phyloP scores from a whole-genome alignment of 1,284 basidiomycete species.

The Stygiomarasmius scandens region DNA sequence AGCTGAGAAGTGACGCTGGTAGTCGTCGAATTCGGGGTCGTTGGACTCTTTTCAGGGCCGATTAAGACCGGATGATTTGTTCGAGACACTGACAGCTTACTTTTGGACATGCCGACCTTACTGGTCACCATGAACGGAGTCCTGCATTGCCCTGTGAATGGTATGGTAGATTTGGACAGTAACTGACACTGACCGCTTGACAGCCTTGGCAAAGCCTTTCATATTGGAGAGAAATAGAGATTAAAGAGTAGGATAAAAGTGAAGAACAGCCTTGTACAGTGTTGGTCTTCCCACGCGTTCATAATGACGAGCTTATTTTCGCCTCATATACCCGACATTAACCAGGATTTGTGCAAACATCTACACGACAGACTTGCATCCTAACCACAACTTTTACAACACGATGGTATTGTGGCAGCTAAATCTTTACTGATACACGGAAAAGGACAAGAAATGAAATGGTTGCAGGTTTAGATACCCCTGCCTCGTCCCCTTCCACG shows the following conservation, averaged over 20 bases:
- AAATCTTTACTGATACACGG: constrained; percentile 5
- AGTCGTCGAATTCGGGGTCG: constrained; percentile 89
- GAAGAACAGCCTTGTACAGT: not conserved
- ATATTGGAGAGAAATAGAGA: constrained; percentile 3
- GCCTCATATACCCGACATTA: not conserved
- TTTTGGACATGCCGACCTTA: constrained; percentile 89
- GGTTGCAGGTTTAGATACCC: constrained; percentile 15
- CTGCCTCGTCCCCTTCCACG: constrained; percentile 48
- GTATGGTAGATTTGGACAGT: not conserved
- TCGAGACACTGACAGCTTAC: constrained; percentile 50
- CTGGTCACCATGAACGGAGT: constrained; percentile 87
- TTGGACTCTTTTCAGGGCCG: constrained; percentile 53
- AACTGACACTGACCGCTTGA: constrained; percentile 15
- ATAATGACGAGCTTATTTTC: not conserved
- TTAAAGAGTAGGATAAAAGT: not conserved
- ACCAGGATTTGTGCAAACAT: no score
- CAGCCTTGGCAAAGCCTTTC: constrained; percentile 20
- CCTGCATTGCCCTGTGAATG: constrained; percentile 38
- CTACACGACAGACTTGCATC: no score
- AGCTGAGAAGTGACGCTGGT: constrained; percentile 74
- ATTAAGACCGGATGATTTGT: not conserved
- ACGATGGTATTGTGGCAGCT: no score
- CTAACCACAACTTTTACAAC: no score
- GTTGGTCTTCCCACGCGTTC: not conserved
- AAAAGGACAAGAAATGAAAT: not conserved